phyloP scores from a whole-genome alignment of 2,329 filamentous ascomycete genomes.

The Nigrospora sphaerica region DNA sequence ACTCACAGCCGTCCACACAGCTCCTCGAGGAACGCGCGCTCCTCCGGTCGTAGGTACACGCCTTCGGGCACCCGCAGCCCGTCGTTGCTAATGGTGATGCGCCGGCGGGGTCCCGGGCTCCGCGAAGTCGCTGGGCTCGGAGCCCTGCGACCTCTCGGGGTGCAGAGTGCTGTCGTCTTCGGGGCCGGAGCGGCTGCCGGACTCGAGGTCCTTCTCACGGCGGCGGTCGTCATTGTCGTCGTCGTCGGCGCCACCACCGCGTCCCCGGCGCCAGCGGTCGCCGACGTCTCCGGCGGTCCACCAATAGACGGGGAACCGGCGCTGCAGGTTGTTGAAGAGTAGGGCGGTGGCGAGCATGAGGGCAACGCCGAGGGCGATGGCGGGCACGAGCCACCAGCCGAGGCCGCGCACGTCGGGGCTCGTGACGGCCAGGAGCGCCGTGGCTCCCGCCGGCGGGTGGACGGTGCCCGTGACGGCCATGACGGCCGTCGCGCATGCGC shows the following conservation, averaged over 20 bases:
- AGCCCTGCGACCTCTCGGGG: background rate
- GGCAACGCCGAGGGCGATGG: constrained; percentile 51
- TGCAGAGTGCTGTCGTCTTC: background rate
- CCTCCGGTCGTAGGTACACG: constrained; percentile 1
- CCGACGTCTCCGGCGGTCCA: constrained; percentile 42
- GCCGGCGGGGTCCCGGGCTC: background rate
- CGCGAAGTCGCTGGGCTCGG: no score
- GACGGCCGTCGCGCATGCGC: constrained; percentile 51
- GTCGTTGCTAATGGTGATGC: background rate
- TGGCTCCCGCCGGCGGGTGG: constrained; percentile 70
- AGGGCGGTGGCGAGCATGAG: constrained; percentile 59
- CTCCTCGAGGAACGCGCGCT: constrained; percentile 1
- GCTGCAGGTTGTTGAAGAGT: constrained; percentile 62
- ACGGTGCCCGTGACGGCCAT: constrained; percentile 68
- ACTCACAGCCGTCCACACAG: constrained; percentile 1
- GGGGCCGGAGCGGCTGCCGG: no score
- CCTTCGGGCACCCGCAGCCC: background rate
- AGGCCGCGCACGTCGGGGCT: constrained; percentile 45
- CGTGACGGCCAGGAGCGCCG: constrained; percentile 60
- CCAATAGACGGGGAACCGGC: constrained; percentile 64
- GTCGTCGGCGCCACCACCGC: background rate
- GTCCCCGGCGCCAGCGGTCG: background rate
- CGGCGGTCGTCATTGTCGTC: background rate
- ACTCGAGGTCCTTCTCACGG: no score
- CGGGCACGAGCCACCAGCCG: constrained; percentile 63